Percentiles rank a stretch among this genome's conserved stretches.
Conservation (phyloP, 1,284 basidiomycete genomes). For the Papiliotrema flavescens region DNA sequence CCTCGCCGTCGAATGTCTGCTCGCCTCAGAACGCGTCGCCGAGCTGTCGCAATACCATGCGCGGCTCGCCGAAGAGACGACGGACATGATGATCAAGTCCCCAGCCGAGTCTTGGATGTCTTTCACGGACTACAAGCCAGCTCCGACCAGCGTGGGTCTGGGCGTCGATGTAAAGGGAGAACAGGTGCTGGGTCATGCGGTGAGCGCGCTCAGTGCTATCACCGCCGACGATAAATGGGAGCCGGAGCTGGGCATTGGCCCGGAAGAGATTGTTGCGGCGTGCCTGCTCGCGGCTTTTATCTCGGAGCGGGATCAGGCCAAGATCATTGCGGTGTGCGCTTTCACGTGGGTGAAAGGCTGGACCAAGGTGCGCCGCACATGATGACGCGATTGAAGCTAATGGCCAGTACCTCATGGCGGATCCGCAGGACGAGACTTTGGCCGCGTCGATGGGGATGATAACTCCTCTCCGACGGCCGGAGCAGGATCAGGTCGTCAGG, state of each 20-base stretch:
- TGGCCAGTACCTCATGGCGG: neutral
- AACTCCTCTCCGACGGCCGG: slow-evolving; percentile 31
- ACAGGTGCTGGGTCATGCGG: neutral
- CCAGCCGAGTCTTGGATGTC: slow-evolving; percentile 34
- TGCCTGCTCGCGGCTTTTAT: slow-evolving; percentile 38
- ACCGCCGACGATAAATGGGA: slow-evolving; percentile 28
- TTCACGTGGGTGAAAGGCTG: slow-evolving; percentile 45
- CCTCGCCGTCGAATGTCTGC: slow-evolving; percentile 37
- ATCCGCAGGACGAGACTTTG: slow-evolving; percentile 10
- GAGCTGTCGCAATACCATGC: slow-evolving; percentile 18
- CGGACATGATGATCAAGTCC: slow-evolving; percentile 26
- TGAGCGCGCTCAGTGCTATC: neutral
- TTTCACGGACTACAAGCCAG: slow-evolving; percentile 2
- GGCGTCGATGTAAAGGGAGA: neutral
- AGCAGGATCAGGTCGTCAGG: too few relatives aligned
- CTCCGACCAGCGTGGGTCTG: too few relatives aligned
- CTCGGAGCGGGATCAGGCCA: slow-evolving; percentile 27
- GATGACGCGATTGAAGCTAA: neutral
- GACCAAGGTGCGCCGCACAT: slow-evolving; percentile 30
- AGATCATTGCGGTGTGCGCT: slow-evolving; percentile 31
- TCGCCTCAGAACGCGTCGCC: slow-evolving; percentile 35
- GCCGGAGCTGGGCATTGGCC: slow-evolving; percentile 45
- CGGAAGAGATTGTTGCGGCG: slow-evolving; percentile 45
- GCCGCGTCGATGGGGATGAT: slow-evolving; percentile 33
- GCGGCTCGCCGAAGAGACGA: slow-evolving; percentile 27